Percentiles rank a stretch among this genome's conserved stretches.
Evolutionary conservation across 257 asterid genomes (phyloP).

Genomic region (Prunella vulgaris): DNA sequence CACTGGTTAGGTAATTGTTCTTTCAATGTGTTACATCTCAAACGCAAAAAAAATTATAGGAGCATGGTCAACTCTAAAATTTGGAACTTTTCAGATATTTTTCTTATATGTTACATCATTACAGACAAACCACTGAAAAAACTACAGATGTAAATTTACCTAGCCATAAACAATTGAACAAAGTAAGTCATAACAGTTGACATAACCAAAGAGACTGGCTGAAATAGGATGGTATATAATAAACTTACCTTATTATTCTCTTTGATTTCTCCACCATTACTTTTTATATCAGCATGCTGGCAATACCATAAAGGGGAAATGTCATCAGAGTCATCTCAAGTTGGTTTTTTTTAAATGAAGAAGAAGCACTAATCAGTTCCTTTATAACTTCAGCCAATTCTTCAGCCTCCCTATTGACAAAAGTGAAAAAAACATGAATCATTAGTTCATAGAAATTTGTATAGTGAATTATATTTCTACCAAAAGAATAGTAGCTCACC

Average conservation of each 20-base stretch:
- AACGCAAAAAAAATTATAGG: background rate
- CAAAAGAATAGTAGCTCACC: conserved; percentile 37
- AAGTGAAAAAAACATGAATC: conserved; percentile 14
- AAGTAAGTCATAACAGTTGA: background rate
- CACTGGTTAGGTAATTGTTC: too few species aligned
- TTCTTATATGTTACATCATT: background rate
- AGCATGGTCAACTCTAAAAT: background rate
- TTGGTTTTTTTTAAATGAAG: background rate
- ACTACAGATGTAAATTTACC: background rate
- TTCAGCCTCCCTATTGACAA: conserved; percentile 61
- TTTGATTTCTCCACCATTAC: conserved; percentile 48
- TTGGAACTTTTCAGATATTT: background rate
- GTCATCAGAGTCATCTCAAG: conserved; percentile 13
- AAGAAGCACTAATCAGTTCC: conserved; percentile 62
- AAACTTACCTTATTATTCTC: conserved; percentile 46
- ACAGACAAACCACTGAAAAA: background rate
- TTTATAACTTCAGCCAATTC: conserved; percentile 90
- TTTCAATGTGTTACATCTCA: background rate
- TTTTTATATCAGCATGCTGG: conserved; percentile 73
- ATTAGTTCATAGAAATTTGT: conserved; percentile 3
- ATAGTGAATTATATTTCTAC: background rate
- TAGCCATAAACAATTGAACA: background rate
- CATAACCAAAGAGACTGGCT: background rate
- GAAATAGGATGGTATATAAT: background rate
- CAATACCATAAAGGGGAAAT: conserved; percentile 25